Evolutionary conservation across 495 filamentous ascomycete species (phyloP).

Genomic region (Apodospora peruviana): DNA sequence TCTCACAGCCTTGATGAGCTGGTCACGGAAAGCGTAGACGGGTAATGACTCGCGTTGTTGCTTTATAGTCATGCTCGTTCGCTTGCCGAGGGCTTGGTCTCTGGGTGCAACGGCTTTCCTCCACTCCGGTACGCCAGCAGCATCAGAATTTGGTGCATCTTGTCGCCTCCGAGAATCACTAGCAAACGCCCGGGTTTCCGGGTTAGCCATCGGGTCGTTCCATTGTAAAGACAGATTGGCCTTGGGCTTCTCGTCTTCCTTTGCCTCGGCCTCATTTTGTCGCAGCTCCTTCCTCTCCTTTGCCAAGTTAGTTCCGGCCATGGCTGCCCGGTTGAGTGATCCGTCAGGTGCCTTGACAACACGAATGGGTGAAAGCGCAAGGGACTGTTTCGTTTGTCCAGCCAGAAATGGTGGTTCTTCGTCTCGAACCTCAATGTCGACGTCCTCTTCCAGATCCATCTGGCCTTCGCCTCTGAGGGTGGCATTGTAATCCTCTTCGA

Average conservation of each 20-base stretch:
- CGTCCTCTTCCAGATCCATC: slow-evolving; percentile 93
- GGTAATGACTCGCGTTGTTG: slow-evolving; percentile 88
- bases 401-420: slow-evolving; percentile 96
- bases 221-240: slow-evolving; percentile 89
- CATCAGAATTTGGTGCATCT: slow-evolving; percentile 28
- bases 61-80: slow-evolving; percentile 90
- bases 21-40: slow-evolving; percentile 82
- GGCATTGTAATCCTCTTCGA: slow-evolving; percentile 90
- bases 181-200: slow-evolving; percentile 81
- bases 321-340: slow-evolving; percentile 88
- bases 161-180: slow-evolving; percentile 64
- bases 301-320: slow-evolving; percentile 84
- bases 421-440: slow-evolving; percentile 93
- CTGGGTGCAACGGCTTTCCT: slow-evolving; percentile 78
- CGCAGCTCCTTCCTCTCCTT: slow-evolving; percentile 85
- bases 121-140: slow-evolving; percentile 83
- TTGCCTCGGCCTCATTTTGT: slow-evolving; percentile 82
- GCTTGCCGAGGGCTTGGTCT: slow-evolving; percentile 75
- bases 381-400: slow-evolving; percentile 91
- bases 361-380: slow-evolving; percentile 90
- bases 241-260: slow-evolving; percentile 66
- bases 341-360: slow-evolving; percentile 97
- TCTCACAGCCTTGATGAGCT: slow-evolving; percentile 79
- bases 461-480: slow-evolving; percentile 78
- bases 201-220: slow-evolving; percentile 91